Percentiles rank a stretch among this genome's conserved stretches.
phyloP scores from a whole-genome alignment of 2,329 filamentous ascomycete species.

The Apiospora kogelbergensis region DNA sequence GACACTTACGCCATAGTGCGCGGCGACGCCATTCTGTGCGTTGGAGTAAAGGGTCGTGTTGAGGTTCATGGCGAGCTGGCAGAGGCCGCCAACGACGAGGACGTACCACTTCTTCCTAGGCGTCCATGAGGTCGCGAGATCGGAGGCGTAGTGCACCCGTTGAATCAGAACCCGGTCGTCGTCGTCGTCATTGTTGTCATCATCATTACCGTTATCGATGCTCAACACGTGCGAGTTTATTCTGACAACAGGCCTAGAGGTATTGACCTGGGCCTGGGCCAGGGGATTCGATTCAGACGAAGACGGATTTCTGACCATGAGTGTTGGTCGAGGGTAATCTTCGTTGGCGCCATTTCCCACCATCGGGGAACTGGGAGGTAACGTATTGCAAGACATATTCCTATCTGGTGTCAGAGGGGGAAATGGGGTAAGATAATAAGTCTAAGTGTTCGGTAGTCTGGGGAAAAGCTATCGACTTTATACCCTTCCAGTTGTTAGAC shows the following conservation, averaged over 20 bases:
- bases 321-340: neutral
- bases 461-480: neutral
- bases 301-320: neutral
- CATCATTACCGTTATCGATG: neutral
- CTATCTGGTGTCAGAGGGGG: neutral
- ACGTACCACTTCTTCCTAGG: conserved; percentile 66
- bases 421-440: neutral
- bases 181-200: neutral
- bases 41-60: conserved; percentile 73
- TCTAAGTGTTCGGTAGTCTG: neutral
- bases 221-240: neutral
- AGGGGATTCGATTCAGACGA: neutral
- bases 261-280: neutral
- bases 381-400: neutral
- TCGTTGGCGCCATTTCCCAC: neutral
- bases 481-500: neutral
- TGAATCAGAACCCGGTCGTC: conserved; percentile 35
- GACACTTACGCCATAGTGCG: conserved; percentile 63
- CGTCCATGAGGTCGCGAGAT: conserved; percentile 61
- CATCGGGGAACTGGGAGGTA: neutral
- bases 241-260: neutral
- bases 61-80: conserved; percentile 75
- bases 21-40: conserved; percentile 59
- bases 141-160: conserved; percentile 60
- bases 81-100: conserved; percentile 65